Evolutionary conservation across 2,329 filamentous ascomycete genomes (phyloP), one percentile per base, ranked within the genome.

Genomic region (Trichoderma sp.): DNA sequence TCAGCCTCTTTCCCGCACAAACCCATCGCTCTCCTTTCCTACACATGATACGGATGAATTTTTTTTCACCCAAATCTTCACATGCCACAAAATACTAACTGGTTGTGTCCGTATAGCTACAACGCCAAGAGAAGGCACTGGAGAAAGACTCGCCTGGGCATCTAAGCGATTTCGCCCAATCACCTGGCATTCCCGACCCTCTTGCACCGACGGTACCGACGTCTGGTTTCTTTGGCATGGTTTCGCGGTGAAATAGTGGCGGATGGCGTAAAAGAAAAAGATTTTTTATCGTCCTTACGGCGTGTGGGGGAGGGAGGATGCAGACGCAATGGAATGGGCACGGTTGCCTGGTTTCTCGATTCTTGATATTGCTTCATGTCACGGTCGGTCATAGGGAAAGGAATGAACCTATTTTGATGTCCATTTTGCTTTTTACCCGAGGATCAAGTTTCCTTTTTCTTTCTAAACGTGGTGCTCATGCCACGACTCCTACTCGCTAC

Each of bases 111-210:
- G 28, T 61, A 80, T 84, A 99, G 96, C 88, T 99, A 99, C 92
- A 99, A 99, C 90, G 95, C 96, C 82, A 99, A 99, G 93, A 90
- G 96, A 87, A 93, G 96, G 88, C 96, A 99, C 86, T 99, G 96
- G 96, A 94, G 96, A 89, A 99, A 99, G 95, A 98, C 96, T 84
- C 93, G 94, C 84, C 94, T 99, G 87, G 94, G 94, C 84, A 97
- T 99, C 89, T 99, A 96, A 89, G 90, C 86, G 84, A 85, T 75
- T 79, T 80, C 78, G 59, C 53, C 28, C 77, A 76, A 76, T 76
- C 76, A 73, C 30, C 71, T 47, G 57, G 62, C 71, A 71, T 71
- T 71, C 68, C 59, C 71, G 71, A 71, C 68, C 57, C 65, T 73
- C 76, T 74, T 74, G 73, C 72, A 76, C 75, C 76, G 64, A 73